Percentiles rank a stretch among this genome's conserved stretches.
Evolutionary conservation across 2,329 filamentous ascomycete species (phyloP).

Genomic region (Blumeriella jaapii): DNA sequence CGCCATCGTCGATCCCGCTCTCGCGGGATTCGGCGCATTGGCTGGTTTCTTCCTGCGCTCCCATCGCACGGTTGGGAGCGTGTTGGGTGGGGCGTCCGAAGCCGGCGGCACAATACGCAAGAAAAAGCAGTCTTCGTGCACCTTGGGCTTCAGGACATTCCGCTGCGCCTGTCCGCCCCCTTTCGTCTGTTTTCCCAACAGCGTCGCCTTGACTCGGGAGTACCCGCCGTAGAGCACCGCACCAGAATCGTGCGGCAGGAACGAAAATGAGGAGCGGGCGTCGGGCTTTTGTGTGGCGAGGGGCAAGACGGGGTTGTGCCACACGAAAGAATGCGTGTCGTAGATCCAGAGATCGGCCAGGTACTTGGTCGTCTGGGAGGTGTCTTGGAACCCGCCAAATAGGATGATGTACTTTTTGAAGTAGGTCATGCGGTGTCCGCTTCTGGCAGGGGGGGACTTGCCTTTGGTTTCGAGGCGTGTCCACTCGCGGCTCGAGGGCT

Average conservation of each 20-base stretch:
- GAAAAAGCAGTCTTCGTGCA: constrained; percentile 94
- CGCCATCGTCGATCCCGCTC: constrained; percentile 87
- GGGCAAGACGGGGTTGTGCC: constrained; percentile 67
- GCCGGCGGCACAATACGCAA: constrained; percentile 66
- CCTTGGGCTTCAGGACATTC: constrained; percentile 71
- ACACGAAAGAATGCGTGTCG: constrained; percentile 76
- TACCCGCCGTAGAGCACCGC: constrained; percentile 91
- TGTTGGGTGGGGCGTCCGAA: constrained; percentile 51
- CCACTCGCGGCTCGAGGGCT: constrained; percentile 80
- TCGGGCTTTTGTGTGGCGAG: constrained; percentile 80
- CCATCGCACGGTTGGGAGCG: constrained; percentile 71
- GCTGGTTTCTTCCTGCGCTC: constrained; percentile 86
- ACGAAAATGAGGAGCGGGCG: constrained; percentile 79
- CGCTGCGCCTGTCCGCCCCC: constrained; percentile 46
- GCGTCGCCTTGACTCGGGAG: constrained; percentile 71
- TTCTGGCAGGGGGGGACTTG: constrained; percentile 71
- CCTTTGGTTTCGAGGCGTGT: constrained; percentile 71
- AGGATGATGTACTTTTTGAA: constrained; percentile 95
- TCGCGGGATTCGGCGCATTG: constrained; percentile 71
- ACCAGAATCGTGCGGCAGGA: constrained; percentile 81
- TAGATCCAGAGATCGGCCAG: constrained; percentile 91
- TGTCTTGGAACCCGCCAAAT: constrained; percentile 96
- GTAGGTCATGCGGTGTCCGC: constrained; percentile 90
- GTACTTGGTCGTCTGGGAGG: constrained; percentile 88
- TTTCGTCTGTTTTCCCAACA: constrained; percentile 51